Conservation (phyloP, 1,284 basidiomycete genomes). For the Ustilago cynodontis region DNA sequence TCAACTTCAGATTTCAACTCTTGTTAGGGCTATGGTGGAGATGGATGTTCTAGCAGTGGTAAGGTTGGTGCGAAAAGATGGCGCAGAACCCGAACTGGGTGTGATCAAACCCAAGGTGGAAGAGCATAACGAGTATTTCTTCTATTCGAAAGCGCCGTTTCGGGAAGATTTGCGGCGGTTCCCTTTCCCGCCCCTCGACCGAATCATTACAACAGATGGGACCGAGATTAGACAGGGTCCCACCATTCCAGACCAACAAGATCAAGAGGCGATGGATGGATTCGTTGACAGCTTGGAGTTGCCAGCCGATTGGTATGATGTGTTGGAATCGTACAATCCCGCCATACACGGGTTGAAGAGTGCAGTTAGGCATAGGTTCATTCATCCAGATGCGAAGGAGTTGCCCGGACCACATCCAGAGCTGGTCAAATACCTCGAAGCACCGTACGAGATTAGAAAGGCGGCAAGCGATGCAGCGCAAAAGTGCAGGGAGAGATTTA, state of each 20-base stretch:
- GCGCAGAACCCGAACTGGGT: constrained; percentile 78
- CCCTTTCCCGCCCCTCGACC: constrained; percentile 84
- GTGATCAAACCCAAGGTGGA: constrained; percentile 57
- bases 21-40: constrained; percentile 83
- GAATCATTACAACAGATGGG: constrained; percentile 81
- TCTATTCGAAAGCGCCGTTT: constrained; percentile 82
- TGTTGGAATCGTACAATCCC: constrained; percentile 84
- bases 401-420: constrained; percentile 87
- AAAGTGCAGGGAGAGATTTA: constrained; percentile 39
- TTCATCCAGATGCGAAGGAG: constrained; percentile 80
- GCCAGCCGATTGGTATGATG: constrained; percentile 81
- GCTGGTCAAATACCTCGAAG: constrained; percentile 83
- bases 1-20: constrained; percentile 85
- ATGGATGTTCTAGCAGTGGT: constrained; percentile 80
- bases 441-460: constrained; percentile 78
- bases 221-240: constrained; percentile 81
- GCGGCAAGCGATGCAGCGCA: constrained; percentile 29
- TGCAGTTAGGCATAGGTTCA: constrained; percentile 86
- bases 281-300: constrained; percentile 90
- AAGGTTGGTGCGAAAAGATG: constrained; percentile 81
- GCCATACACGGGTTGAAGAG: constrained; percentile 90
- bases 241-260: constrained; percentile 83
- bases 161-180: constrained; percentile 91
- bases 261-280: constrained; percentile 83
- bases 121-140: constrained; percentile 53